A percentile compares a stretch with the other conserved stretches of the same genome.
These are phyloP conservation scores for Diaporthe helianthi DNA, from an alignment of 2,329 filamentous ascomycete genomes.

Conservation along the genomic window DNA sequence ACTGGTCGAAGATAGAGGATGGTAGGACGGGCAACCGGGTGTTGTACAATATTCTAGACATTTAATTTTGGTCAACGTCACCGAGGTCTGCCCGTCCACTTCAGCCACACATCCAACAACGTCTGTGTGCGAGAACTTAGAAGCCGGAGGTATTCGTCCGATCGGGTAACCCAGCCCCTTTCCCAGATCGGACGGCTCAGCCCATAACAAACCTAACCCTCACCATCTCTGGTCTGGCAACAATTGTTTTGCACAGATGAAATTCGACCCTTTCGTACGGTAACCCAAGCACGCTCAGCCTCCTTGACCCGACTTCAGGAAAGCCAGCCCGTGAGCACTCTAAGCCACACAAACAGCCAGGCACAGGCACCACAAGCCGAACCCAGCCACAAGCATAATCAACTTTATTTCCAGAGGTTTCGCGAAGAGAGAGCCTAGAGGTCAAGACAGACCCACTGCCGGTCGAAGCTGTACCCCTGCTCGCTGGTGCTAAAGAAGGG, in stretches of 20 bases:
- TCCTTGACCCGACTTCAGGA: too few species aligned
- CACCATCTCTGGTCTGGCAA: not conserved
- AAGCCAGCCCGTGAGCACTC: not conserved
- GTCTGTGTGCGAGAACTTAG: not conserved
- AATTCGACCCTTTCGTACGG: not conserved
- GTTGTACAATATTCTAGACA: too few species aligned
- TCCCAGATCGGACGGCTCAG: slow-evolving; percentile 3
- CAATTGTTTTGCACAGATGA: slow-evolving; percentile 6
- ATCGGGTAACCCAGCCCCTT: not conserved
- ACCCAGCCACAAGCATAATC: slow-evolving; percentile 24
- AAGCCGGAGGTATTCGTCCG: not conserved
- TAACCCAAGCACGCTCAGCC: not conserved
- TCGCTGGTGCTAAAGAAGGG: not conserved
- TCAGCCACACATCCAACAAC: not conserved
- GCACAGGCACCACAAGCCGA: too few species aligned
- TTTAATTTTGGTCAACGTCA: too few species aligned
- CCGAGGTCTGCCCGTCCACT: too few species aligned
- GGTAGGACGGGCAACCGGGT: not conserved
- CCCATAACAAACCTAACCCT: not conserved
- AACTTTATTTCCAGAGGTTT: slow-evolving; percentile 19
- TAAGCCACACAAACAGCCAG: too few species aligned
- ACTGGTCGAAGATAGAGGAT: slow-evolving; percentile 4
- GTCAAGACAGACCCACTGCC: not conserved
- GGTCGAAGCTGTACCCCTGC: slow-evolving; percentile 9
- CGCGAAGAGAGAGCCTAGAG: not conserved